Evolutionary conservation across 139 green algal species (phyloP).

Genomic region (Eudorina sp.): DNA sequence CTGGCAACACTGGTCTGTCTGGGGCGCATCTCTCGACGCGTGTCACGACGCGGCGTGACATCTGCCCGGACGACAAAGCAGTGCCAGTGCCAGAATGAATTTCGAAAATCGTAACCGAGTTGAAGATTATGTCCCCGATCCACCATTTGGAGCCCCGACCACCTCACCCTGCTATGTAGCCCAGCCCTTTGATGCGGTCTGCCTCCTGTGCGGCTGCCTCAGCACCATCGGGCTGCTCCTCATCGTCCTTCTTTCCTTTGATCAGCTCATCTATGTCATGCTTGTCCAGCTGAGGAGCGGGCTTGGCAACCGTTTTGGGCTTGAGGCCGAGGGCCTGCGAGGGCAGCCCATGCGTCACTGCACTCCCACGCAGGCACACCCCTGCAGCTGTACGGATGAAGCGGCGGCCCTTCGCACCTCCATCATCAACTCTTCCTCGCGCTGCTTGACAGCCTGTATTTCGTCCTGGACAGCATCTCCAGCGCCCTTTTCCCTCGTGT

Average conservation of each 20-base stretch:
- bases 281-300: conserved; percentile 67
- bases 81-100: no score
- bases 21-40: no score
- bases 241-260: conserved; percentile 37
- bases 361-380: background rate
- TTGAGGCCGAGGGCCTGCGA: conserved; percentile 79
- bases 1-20: no score
- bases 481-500: conserved; percentile 69
- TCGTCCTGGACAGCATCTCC: conserved; percentile 59
- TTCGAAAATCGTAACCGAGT: no score
- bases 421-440: conserved; percentile 84
- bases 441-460: conserved; percentile 76
- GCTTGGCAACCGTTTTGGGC: conserved; percentile 60
- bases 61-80: no score
- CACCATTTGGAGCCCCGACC: background rate
- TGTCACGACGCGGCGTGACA: no score
- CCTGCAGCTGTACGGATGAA: background rate
- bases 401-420: conserved; percentile 65
- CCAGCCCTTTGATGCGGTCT: conserved; percentile 65
- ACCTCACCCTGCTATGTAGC: conserved; percentile 53
- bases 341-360: background rate
- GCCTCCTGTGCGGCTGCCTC: conserved; percentile 5
- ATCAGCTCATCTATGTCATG: conserved; percentile 76
- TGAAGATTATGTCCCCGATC: no score
- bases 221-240: conserved; percentile 49